Conservation (phyloP, 768 basidiomycete genomes). For the Lactarius tabidus region DNA sequence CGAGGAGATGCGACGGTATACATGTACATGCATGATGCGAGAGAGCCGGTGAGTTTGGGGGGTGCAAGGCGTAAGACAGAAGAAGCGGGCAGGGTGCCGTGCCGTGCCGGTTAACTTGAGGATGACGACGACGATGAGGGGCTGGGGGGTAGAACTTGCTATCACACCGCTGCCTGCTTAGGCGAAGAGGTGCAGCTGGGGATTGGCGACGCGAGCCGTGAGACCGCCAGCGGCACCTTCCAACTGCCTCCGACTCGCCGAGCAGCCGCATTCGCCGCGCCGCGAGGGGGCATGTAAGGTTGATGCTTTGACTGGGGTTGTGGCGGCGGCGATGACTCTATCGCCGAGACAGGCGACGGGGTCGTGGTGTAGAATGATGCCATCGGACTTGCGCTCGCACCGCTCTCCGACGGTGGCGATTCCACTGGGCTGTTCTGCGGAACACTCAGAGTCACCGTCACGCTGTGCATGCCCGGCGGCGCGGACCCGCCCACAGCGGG, state of each 20-base stretch:
- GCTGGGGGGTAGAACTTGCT: neutral
- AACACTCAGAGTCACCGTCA: neutral
- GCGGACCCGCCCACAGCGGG: neutral
- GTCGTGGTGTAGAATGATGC: constrained; percentile 6
- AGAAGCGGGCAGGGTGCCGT: neutral
- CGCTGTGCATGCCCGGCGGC: neutral
- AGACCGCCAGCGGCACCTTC: constrained; percentile 12
- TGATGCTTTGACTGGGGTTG: neutral
- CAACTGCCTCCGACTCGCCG: constrained; percentile 24
- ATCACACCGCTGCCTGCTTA: constrained; percentile 10
- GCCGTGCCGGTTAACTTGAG: neutral
- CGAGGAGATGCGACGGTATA: constrained; percentile 7
- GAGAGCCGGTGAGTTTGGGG: neutral
- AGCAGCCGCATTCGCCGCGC: constrained; percentile 9
- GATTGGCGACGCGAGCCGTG: constrained; percentile 1
- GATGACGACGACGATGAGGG: neutral
- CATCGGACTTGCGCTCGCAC: neutral
- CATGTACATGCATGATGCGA: constrained; percentile 9
- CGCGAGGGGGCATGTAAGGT: constrained; percentile 11
- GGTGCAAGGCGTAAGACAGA: neutral
- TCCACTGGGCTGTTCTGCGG: neutral
- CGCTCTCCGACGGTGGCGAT: neutral
- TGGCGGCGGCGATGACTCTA: neutral
- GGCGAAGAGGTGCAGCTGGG: constrained; percentile 6
- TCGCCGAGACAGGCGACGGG: constrained; percentile 2